Conservation (phyloP, 1,139 yeast species). For the Yamadazyma membranifaciens region DNA sequence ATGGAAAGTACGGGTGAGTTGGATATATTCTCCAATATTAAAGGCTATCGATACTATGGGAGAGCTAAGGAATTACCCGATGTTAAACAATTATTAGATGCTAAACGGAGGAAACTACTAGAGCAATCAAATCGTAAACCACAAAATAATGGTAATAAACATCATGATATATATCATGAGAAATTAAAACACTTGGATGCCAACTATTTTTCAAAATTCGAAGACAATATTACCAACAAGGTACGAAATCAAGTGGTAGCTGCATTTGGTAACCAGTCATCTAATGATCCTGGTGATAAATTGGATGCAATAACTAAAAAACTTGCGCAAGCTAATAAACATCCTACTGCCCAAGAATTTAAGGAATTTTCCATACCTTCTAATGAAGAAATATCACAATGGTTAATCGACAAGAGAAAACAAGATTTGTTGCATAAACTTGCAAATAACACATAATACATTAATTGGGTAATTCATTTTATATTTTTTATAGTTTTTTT, state of each 20-base stretch:
- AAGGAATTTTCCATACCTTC: slow-evolving; percentile 27
- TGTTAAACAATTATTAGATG: slow-evolving; percentile 53
- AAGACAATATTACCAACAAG: background rate
- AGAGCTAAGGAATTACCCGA: slow-evolving; percentile 81
- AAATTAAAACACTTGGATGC: slow-evolving; percentile 15
- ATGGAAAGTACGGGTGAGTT: slow-evolving; percentile 25
- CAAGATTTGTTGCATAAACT: slow-evolving; percentile 37
- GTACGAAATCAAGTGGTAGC: background rate
- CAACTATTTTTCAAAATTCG: slow-evolving; percentile 28
- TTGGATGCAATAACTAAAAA: slow-evolving; percentile 4
- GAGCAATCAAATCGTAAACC: background rate
- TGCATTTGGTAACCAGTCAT: background rate
- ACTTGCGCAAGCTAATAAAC: slow-evolving; percentile 2
- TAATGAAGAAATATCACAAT: slow-evolving; percentile 39
- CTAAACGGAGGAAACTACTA: slow-evolving; percentile 16
- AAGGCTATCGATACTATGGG: slow-evolving; percentile 77
- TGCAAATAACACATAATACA: background rate
- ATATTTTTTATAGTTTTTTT: too few relatives aligned
- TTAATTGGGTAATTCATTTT: too few relatives aligned
- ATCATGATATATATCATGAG: slow-evolving; percentile 13
- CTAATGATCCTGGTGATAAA: background rate
- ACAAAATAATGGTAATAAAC: background rate
- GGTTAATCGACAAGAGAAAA: slow-evolving; percentile 46
- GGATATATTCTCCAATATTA: slow-evolving; percentile 22
- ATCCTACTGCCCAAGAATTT: background rate